These are phyloP conservation scores for Talaromyces nanjingensis DNA, from an alignment of 495 filamentous ascomycete species.

Conservation along the genomic window DNA sequence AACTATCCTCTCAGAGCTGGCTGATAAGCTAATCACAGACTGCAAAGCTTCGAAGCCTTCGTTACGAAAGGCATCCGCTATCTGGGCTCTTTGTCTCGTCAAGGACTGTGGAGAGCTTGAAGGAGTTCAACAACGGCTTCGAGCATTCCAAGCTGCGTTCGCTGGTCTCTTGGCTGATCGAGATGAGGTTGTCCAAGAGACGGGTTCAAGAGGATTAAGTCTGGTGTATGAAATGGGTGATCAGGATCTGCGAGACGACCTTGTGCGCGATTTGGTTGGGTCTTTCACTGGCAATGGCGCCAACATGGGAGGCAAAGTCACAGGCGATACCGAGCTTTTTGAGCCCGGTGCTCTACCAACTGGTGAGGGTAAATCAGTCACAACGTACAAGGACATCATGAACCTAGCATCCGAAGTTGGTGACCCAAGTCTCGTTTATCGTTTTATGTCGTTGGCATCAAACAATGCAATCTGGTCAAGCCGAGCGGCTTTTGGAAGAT, in stretches of 20 bases:
- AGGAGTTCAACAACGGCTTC: constrained; percentile 63
- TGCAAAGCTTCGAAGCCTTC: constrained; percentile 80
- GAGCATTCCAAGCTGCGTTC: constrained; percentile 80
- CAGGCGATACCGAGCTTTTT: constrained; percentile 84
- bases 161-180: constrained; percentile 78
- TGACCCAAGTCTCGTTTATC: constrained; percentile 88
- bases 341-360: constrained; percentile 90
- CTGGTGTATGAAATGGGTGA: constrained; percentile 91
- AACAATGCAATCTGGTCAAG: constrained; percentile 96
- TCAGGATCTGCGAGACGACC: constrained; percentile 64
- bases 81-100: constrained; percentile 89
- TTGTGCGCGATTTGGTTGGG: constrained; percentile 78
- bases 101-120: constrained; percentile 76
- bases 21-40: constrained; percentile 63
- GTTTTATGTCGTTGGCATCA: constrained; percentile 92
- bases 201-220: constrained; percentile 81
- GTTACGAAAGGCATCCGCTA: constrained; percentile 78
- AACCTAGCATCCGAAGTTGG: constrained; percentile 88
- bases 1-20: constrained; percentile 42
- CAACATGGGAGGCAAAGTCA: constrained; percentile 67
- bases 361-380: constrained; percentile 80
- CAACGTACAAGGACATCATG: constrained; percentile 94
- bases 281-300: constrained; percentile 75
- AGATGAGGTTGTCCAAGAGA: constrained; percentile 91
- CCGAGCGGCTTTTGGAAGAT: constrained; percentile 86